phyloP scores from a whole-genome alignment of 1,139 yeast species.

The Williopsis jadinii region DNA sequence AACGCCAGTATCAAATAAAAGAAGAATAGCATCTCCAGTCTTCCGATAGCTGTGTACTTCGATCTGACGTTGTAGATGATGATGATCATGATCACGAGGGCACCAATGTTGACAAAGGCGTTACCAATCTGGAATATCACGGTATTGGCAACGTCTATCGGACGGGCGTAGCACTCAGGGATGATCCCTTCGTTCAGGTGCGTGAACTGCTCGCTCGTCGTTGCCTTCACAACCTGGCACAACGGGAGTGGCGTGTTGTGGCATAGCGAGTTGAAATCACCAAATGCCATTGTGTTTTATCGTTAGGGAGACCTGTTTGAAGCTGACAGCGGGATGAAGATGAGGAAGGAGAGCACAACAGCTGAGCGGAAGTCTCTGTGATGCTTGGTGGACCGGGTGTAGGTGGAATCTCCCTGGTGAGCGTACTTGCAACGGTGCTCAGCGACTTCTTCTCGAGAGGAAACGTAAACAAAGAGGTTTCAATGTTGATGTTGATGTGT shows the following conservation, averaged over 20 bases:
- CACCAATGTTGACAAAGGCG: slow-evolving; percentile 76
- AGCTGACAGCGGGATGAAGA: too few species aligned
- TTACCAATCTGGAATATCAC: slow-evolving; percentile 87
- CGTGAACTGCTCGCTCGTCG: slow-evolving; percentile 12
- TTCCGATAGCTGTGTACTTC: slow-evolving; percentile 91
- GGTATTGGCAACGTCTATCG: slow-evolving; percentile 85
- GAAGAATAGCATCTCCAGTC: slow-evolving; percentile 76
- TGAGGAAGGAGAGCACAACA: neutral
- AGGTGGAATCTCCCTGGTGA: too few species aligned
- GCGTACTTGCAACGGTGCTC: too few species aligned
- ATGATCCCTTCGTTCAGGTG: slow-evolving; percentile 49
- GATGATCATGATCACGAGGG: slow-evolving; percentile 55
- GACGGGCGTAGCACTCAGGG: slow-evolving; percentile 76
- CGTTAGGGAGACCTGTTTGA: too few species aligned
- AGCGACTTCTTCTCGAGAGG: too few species aligned
- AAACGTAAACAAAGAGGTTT: too few species aligned
- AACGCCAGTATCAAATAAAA: slow-evolving; percentile 55
- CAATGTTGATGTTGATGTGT: too few species aligned
- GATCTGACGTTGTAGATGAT: slow-evolving; percentile 74
- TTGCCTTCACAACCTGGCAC: slow-evolving; percentile 55
- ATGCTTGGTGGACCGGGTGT: neutral
- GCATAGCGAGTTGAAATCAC: slow-evolving; percentile 66
- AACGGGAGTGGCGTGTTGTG: slow-evolving; percentile 66
- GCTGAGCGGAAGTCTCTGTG: neutral
- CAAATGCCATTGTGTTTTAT: slow-evolving; percentile 40